Evolutionary conservation across 805 yeast genomes (phyloP).

Genomic region (Wickerhamomyces tratensis): DNA sequence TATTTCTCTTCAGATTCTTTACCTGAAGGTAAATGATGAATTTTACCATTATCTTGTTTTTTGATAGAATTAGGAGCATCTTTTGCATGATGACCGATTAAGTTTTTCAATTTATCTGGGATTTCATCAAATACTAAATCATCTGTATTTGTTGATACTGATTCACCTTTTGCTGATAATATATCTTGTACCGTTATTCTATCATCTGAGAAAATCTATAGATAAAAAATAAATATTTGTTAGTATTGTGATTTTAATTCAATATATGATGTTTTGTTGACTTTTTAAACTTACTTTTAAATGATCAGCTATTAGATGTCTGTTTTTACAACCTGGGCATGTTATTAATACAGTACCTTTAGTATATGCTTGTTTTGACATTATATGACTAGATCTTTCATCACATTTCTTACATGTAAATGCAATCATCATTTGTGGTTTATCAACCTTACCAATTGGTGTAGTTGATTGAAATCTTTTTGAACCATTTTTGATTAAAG

Average conservation of each 20-base stretch:
- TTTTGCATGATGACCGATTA: conserved; percentile 59
- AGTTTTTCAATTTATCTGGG: conserved; percentile 40
- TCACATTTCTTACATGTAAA: conserved; percentile 88
- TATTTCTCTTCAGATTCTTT: too few relatives aligned
- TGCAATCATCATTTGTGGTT: conserved; percentile 77
- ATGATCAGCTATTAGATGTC: conserved; percentile 90
- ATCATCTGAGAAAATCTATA: conserved; percentile 68
- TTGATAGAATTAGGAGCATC: conserved; percentile 41
- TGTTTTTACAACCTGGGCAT: conserved; percentile 83
- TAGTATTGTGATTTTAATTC: conserved; percentile 1
- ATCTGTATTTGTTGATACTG: conserved; percentile 50
- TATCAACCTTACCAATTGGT: conserved; percentile 44
- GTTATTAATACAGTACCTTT: conserved; percentile 80
- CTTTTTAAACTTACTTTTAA: conserved; percentile 32
- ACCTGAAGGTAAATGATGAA: too few relatives aligned
- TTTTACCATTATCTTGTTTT: too few relatives aligned
- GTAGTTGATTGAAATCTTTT: conserved; percentile 3
- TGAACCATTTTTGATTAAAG: too few relatives aligned
- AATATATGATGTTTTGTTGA: background rate
- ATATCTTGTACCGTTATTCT: conserved; percentile 75
- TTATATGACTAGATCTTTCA: conserved; percentile 77
- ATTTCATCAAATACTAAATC: conserved; percentile 66
- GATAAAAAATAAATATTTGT: conserved; percentile 2
- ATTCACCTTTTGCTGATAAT: conserved; percentile 65
- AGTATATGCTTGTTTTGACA: conserved; percentile 86